These are phyloP conservation scores for Dendrobium huoshanense DNA, from an alignment of 106 monocot species.

Conservation along the genomic window DNA sequence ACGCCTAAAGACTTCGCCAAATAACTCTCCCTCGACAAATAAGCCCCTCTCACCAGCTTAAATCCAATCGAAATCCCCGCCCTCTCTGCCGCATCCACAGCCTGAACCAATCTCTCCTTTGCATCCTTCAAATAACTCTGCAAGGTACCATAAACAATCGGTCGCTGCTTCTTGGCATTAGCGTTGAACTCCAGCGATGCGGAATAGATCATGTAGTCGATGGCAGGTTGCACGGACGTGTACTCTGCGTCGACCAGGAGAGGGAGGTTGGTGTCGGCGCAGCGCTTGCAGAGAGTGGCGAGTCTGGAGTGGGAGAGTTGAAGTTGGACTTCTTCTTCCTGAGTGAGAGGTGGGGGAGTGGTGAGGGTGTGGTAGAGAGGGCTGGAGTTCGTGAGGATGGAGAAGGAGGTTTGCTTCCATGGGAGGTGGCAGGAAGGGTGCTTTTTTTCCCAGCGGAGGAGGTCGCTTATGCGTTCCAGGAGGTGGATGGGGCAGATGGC, in stretches of 20 bases:
- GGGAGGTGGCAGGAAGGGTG: conserved; percentile 36
- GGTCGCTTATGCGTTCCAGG: conserved; percentile 65
- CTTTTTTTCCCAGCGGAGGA: conserved; percentile 66
- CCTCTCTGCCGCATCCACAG: conserved; percentile 42
- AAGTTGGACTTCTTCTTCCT: conserved; percentile 50
- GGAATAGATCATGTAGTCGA: conserved; percentile 73
- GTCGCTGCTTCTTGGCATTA: not conserved
- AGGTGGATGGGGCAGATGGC: conserved; percentile 77
- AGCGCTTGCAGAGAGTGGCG: conserved; percentile 36
- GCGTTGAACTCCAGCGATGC: conserved; percentile 56
- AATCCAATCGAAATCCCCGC: conserved; percentile 56
- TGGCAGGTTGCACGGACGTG: conserved; percentile 88
- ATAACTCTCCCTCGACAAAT: conserved; percentile 59
- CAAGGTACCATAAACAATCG: conserved; percentile 71
- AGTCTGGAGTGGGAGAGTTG: conserved; percentile 42
- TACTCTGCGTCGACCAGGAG: conserved; percentile 95
- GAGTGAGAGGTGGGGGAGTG: conserved; percentile 38
- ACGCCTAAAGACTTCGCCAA: conserved; percentile 48
- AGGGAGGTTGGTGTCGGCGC: conserved; percentile 39
- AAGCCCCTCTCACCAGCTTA: conserved; percentile 92
- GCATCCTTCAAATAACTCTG: conserved; percentile 79
- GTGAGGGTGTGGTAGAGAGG: conserved; percentile 63
- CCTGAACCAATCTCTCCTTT: conserved; percentile 51
- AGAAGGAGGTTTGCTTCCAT: conserved; percentile 59
- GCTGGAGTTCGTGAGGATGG: conserved; percentile 47